Evolutionary conservation across 768 basidiomycete species (phyloP).

Genomic region (Lactifluus piperatus): DNA sequence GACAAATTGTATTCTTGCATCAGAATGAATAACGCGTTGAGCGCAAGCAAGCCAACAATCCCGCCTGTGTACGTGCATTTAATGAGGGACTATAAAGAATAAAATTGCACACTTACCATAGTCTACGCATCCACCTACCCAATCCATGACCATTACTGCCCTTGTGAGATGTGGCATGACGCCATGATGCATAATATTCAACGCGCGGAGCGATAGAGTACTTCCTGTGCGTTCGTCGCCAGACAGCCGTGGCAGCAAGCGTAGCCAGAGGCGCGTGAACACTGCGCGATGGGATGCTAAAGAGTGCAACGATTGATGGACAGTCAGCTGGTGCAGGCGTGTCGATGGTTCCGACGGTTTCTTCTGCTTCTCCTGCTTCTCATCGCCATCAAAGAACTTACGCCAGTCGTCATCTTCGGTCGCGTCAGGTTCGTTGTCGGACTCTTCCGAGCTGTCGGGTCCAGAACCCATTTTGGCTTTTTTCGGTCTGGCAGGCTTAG

Average conservation of each 20-base stretch:
- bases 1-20: slow-evolving; percentile 93
- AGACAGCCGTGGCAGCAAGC: slow-evolving; percentile 54
- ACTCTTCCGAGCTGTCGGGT: slow-evolving; percentile 22
- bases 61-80: slow-evolving; percentile 45
- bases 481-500: slow-evolving; percentile 41
- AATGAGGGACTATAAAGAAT: not conserved
- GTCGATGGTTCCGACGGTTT: slow-evolving; percentile 32
- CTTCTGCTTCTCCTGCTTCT: slow-evolving; percentile 28
- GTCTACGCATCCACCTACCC: slow-evolving; percentile 80
- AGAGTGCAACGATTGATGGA: slow-evolving; percentile 72
- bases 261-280: slow-evolving; percentile 76
- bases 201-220: slow-evolving; percentile 42
- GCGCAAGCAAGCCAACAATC: slow-evolving; percentile 73
- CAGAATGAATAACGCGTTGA: slow-evolving; percentile 85
- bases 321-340: slow-evolving; percentile 55
- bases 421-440: slow-evolving; percentile 29
- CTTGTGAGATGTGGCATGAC: slow-evolving; percentile 79
- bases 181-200: slow-evolving; percentile 75
- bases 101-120: slow-evolving; percentile 41
- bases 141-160: slow-evolving; percentile 81
- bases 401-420: slow-evolving; percentile 68
- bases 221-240: slow-evolving; percentile 28
- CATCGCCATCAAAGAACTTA: slow-evolving; percentile 68
- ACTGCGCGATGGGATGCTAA: slow-evolving; percentile 70
- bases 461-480: slow-evolving; percentile 23